phyloP scores from a whole-genome alignment of 345 rosid genomes.

The Aquilaria yunnanensis region DNA sequence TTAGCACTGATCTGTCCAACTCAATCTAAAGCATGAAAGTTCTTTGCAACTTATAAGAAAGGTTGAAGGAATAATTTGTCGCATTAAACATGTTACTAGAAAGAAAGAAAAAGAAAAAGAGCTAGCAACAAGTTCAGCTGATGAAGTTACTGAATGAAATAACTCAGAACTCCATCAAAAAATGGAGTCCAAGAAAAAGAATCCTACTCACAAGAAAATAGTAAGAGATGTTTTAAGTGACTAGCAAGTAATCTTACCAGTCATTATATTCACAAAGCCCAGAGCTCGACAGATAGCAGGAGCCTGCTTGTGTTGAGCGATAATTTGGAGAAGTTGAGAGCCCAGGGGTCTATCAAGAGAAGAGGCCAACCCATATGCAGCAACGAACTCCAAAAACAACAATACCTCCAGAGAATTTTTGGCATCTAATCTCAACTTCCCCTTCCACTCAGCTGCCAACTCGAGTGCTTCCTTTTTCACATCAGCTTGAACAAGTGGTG shows the following conservation, averaged over 20 bases:
- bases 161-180: neutral
- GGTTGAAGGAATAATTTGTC: neutral
- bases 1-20: neutral
- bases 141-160: neutral
- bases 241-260: conserved; percentile 20
- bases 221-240: neutral
- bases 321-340: conserved; percentile 17
- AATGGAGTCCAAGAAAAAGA: neutral
- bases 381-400: conserved; percentile 35
- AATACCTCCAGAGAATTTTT: conserved; percentile 23
- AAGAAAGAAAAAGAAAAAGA: neutral
- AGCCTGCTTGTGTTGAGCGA: conserved; percentile 22
- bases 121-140: neutral
- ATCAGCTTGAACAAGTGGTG: conserved; percentile 13
- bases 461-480: conserved; percentile 21
- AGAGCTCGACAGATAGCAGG: conserved; percentile 21
- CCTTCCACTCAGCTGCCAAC: conserved; percentile 30
- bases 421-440: conserved; percentile 17
- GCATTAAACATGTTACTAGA: neutral
- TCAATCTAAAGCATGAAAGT: neutral
- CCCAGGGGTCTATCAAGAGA: conserved; percentile 24
- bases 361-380: conserved; percentile 28
- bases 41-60: neutral
- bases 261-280: conserved; percentile 22
- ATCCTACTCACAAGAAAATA: neutral